phyloP scores from a whole-genome alignment of 257 asterid genomes.

The Salvia miltiorrhiza region DNA sequence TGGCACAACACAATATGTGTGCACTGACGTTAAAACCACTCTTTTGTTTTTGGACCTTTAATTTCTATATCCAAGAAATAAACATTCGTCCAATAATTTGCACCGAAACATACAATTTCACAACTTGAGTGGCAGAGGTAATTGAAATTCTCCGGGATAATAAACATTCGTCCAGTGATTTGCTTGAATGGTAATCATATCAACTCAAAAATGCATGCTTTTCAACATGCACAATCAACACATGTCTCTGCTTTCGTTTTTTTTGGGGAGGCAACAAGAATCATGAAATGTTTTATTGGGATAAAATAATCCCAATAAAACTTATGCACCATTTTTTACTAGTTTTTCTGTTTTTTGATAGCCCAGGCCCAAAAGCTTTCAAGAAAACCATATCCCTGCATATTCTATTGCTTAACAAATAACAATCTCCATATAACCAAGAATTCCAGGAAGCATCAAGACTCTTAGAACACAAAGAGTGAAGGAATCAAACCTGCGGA shows the following conservation, averaged over 20 bases:
- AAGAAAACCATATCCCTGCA: background rate
- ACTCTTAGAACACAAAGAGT: background rate
- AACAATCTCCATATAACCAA: background rate
- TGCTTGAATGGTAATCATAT: background rate
- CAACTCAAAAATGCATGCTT: conserved; percentile 20
- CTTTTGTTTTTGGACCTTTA: no score
- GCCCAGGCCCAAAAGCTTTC: background rate
- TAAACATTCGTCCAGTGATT: background rate
- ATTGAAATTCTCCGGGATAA: background rate
- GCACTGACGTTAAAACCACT: no score
- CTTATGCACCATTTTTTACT: no score
- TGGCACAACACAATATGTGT: no score
- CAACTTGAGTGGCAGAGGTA: no score
- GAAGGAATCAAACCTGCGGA: conserved; percentile 53
- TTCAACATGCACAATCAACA: conserved; percentile 14
- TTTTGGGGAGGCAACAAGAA: no score
- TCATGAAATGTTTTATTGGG: background rate
- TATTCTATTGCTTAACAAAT: background rate
- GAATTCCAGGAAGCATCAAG: background rate
- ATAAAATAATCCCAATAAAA: conserved; percentile 4
- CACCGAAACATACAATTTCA: background rate
- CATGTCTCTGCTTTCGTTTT: no score
- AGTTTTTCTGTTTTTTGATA: background rate
- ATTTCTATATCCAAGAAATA: no score
- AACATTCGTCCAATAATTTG: no score